A percentile compares a stretch with the other conserved stretches of the same genome.
Evolutionary conservation across 768 basidiomycete species (phyloP).

Genomic region (Lactarius pseudohatsudake): DNA sequence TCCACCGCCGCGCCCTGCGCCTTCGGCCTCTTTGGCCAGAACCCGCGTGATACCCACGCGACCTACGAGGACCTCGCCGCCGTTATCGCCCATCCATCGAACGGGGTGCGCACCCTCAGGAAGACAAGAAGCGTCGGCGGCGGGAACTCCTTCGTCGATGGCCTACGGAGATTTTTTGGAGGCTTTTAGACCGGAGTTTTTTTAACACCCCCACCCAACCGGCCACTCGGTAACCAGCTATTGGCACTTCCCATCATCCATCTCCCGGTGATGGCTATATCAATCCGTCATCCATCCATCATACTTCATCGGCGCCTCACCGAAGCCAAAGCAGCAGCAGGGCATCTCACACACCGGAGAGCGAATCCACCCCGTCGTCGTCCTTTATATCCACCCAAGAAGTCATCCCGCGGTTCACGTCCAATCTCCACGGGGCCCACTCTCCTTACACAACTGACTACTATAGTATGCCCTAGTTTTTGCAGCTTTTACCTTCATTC

Average conservation of each 20-base stretch:
- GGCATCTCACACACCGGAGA: neutral
- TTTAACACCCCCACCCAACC: neutral
- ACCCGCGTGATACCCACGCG: conserved; percentile 22
- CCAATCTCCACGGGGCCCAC: conserved; percentile 1
- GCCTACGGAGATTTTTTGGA: conserved; percentile 18
- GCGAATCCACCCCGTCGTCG: neutral
- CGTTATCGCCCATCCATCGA: conserved; percentile 10
- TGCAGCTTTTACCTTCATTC: conserved; percentile 10
- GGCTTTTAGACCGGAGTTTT: neutral
- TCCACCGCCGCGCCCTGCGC: conserved; percentile 21
- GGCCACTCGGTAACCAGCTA: neutral
- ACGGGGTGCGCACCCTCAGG: neutral
- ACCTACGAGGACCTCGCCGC: conserved; percentile 16
- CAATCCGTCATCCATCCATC: neutral
- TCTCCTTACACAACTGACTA: neutral
- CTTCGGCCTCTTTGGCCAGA: conserved; percentile 26
- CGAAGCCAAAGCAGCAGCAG: neutral
- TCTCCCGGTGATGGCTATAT: neutral
- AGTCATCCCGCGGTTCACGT: neutral
- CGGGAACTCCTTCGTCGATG: conserved; percentile 1
- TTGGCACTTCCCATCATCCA: neutral
- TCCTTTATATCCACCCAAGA: neutral
- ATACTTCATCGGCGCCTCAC: neutral
- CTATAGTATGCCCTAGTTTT: conserved; percentile 10
- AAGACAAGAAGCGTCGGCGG: conserved; percentile 1